Evolutionary conservation across 2,329 filamentous ascomycete species (phyloP).

Genomic region (Cytospora mali): DNA sequence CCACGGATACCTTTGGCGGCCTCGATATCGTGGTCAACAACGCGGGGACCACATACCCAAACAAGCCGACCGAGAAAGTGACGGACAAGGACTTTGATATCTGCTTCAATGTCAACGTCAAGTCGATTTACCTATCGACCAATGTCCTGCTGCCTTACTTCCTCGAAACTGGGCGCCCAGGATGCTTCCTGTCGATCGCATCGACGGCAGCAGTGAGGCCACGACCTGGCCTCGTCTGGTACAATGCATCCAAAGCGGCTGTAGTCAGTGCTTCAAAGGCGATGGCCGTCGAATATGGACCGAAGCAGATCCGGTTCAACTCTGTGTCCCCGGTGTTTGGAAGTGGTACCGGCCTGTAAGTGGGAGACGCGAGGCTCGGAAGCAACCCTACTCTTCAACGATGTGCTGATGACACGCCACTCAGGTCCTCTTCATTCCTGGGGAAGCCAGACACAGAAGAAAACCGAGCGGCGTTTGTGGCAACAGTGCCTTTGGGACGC

Average conservation of each 20-base stretch:
- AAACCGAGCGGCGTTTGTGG: slow-evolving; percentile 58
- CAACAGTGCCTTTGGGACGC: slow-evolving; percentile 57
- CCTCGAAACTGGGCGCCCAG: slow-evolving; percentile 57
- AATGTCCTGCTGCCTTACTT: slow-evolving; percentile 64
- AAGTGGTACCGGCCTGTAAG: slow-evolving; percentile 59
- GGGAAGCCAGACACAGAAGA: slow-evolving; percentile 65
- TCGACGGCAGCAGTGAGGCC: slow-evolving; percentile 65
- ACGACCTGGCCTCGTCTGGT: slow-evolving; percentile 67
- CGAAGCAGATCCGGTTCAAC: slow-evolving; percentile 73
- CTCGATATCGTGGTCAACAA: slow-evolving; percentile 65
- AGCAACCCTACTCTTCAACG: not conserved
- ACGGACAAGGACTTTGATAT: slow-evolving; percentile 68
- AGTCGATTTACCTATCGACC: slow-evolving; percentile 64
- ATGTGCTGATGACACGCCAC: not conserved
- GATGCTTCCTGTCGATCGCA: slow-evolving; percentile 66
- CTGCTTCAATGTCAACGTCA: slow-evolving; percentile 70
- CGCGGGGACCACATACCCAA: slow-evolving; percentile 59
- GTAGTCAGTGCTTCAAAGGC: slow-evolving; percentile 60
- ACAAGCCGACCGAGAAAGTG: slow-evolving; percentile 65
- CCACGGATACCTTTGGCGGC: slow-evolving; percentile 50
- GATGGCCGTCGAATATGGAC: slow-evolving; percentile 73
- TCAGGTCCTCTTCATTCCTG: slow-evolving; percentile 46
- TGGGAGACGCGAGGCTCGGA: not conserved
- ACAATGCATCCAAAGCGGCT: slow-evolving; percentile 70
- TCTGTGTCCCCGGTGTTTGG: slow-evolving; percentile 70